A percentile compares a stretch with the other conserved stretches of the same genome.
Evolutionary conservation across 495 filamentous ascomycete species (phyloP).

Genomic region (Annulohypoxylon moriforme): DNA sequence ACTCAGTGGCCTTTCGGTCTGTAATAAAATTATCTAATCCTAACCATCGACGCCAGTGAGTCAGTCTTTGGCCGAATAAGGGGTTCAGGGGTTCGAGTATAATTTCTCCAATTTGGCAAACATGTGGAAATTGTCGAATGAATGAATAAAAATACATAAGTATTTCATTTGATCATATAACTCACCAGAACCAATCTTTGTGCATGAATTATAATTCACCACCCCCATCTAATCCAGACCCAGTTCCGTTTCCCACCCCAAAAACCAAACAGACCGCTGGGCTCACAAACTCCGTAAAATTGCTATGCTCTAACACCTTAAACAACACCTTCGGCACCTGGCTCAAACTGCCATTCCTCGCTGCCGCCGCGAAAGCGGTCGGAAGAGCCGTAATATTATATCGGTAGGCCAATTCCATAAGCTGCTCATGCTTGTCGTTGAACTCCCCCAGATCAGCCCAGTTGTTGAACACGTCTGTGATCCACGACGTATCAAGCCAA

Average conservation of each 20-base stretch:
- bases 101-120: too few relatives aligned
- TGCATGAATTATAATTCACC: background rate
- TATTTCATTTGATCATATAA: background rate
- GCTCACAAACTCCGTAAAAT: background rate
- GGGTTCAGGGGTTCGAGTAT: background rate
- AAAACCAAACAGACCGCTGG: background rate
- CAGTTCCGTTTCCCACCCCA: background rate
- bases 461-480: background rate
- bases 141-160: background rate
- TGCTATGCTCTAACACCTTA: background rate
- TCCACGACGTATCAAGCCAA: background rate
- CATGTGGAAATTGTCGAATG: background rate
- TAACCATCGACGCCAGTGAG: too few relatives aligned
- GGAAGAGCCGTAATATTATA: background rate
- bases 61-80: background rate
- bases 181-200: background rate
- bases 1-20: background rate
- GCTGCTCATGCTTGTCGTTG: background rate
- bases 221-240: background rate
- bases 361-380: background rate
- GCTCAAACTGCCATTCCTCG: background rate
- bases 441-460: background rate
- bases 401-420: background rate
- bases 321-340: background rate
- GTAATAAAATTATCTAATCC: too few relatives aligned